Evolutionary conservation across 768 basidiomycete species (phyloP).

Genomic region (Tulasnella sp.): DNA sequence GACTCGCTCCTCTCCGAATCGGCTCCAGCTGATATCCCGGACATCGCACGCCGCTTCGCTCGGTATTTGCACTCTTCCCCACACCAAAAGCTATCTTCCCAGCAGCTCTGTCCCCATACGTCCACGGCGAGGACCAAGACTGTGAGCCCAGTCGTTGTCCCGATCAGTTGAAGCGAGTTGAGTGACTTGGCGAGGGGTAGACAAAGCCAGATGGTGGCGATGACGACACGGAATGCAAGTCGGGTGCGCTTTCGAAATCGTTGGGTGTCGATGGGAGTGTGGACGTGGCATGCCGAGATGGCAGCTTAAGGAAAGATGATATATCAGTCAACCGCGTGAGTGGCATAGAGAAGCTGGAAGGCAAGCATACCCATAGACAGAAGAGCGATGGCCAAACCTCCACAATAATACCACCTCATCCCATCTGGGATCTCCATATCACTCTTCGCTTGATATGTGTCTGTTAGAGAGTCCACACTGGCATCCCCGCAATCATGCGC

Average conservation of each 20-base stretch:
- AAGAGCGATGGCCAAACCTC: background rate
- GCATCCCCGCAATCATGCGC: constrained; percentile 4
- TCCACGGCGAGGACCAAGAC: constrained; percentile 4
- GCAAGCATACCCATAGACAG: constrained; percentile 12
- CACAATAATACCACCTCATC: constrained; percentile 3
- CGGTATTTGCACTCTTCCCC: background rate
- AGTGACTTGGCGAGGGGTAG: background rate
- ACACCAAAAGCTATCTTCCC: background rate
- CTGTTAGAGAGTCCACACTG: background rate
- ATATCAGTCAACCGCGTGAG: too few relatives aligned
- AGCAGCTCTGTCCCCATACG: background rate
- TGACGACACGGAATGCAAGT: background rate
- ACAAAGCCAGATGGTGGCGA: constrained; percentile 2
- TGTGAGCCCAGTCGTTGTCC: background rate
- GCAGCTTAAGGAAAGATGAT: background rate
- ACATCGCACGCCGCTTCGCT: too few relatives aligned
- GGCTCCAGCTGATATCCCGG: too few relatives aligned
- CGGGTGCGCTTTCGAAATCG: background rate
- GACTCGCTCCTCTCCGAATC: too few relatives aligned
- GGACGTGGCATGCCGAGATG: background rate
- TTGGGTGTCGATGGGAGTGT: background rate
- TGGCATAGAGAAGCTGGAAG: too few relatives aligned
- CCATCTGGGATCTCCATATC: background rate
- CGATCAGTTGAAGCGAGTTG: constrained; percentile 8
- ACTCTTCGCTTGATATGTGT: background rate